A percentile compares a stretch with the other conserved stretches of the same genome.
Evolutionary conservation across 2,329 filamentous ascomycete species (phyloP).

Genomic region (Aureobasidium sp.): DNA sequence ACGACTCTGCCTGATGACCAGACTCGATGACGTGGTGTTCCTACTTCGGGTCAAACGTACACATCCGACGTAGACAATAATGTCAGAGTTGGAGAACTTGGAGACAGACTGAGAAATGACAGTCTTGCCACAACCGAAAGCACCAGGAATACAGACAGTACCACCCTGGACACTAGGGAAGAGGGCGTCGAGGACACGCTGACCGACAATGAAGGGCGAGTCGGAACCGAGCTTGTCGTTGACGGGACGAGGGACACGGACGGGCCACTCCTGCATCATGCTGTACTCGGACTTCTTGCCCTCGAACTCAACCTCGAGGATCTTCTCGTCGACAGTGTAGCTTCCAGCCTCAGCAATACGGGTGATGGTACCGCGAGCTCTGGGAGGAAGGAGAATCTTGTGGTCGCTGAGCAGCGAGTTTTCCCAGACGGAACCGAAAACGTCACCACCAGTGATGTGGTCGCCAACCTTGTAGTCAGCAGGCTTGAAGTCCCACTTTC

Average conservation of each 20-base stretch:
- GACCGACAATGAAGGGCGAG: conserved; percentile 89
- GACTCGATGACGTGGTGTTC: too few species aligned
- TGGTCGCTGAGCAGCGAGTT: conserved; percentile 92
- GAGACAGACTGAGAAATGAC: conserved; percentile 98
- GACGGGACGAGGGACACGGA: conserved; percentile 86
- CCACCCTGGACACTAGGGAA: conserved; percentile 96
- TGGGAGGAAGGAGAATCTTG: conserved; percentile 84
- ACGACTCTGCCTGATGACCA: too few species aligned
- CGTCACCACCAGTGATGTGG: conserved; percentile 91
- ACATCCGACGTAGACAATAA: conserved; percentile 96
- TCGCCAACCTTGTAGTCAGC: conserved; percentile 78
- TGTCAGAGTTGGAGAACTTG: conserved; percentile 99
- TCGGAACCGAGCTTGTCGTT: conserved; percentile 87
- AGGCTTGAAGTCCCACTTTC: conserved; percentile 95
- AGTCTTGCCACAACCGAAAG: conserved; percentile 98
- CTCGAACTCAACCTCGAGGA: conserved; percentile 94
- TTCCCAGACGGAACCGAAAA: conserved; percentile 91
- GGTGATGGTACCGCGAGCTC: conserved; percentile 85
- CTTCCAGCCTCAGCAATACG: conserved; percentile 80
- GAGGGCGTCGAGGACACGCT: conserved; percentile 90
- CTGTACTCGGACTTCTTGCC: conserved; percentile 87
- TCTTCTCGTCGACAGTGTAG: conserved; percentile 90
- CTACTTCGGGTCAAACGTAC: background rate
- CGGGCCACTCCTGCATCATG: conserved; percentile 99
- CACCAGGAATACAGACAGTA: conserved; percentile 94